Percentiles rank a stretch among this genome's conserved stretches.
phyloP scores from a whole-genome alignment of 2,329 filamentous ascomycete species.

The Monosporascus sp. region DNA sequence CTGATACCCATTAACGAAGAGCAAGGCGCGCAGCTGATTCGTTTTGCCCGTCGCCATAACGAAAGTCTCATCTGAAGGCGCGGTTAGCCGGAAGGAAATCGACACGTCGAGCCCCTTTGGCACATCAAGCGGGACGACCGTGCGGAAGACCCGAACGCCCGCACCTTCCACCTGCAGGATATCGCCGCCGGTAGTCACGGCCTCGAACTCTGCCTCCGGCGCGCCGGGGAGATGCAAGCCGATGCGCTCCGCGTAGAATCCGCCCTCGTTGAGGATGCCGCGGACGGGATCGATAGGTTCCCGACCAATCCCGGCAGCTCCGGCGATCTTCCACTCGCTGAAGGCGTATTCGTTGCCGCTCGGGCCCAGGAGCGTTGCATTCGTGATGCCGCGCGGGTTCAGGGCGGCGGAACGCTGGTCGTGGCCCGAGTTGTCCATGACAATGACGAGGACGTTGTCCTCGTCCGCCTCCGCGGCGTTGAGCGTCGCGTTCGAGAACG shows the following conservation, averaged over 20 bases:
- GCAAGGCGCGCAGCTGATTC: conserved; percentile 41
- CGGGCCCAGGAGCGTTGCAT: conserved; percentile 43
- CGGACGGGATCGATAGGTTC: conserved; percentile 49
- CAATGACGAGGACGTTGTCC: conserved; percentile 46
- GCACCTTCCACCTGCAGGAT: conserved; percentile 40
- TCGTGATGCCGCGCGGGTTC: conserved; percentile 46
- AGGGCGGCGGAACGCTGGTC: conserved; percentile 45
- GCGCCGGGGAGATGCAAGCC: conserved; percentile 56
- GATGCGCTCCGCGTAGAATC: conserved; percentile 51
- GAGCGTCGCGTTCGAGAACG: conserved; percentile 45
- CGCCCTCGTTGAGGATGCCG: conserved; percentile 52
- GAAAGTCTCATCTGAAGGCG: conserved; percentile 36
- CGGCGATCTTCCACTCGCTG: conserved; percentile 52
- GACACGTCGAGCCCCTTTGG: conserved; percentile 49
- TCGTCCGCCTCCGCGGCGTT: conserved; percentile 19
- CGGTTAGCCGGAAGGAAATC: conserved; percentile 48
- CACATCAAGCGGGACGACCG: conserved; percentile 43
- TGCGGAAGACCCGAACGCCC: conserved; percentile 52
- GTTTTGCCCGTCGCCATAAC: conserved; percentile 21
- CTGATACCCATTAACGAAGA: conserved; percentile 63
- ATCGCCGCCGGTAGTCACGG: conserved; percentile 22
- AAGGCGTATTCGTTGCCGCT: conserved; percentile 31
- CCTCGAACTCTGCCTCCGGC: conserved; percentile 40
- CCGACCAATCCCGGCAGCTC: conserved; percentile 44
- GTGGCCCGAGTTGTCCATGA: conserved; percentile 57